Conservation (phyloP, 768 basidiomycete genomes). For the Russula vinacea region DNA sequence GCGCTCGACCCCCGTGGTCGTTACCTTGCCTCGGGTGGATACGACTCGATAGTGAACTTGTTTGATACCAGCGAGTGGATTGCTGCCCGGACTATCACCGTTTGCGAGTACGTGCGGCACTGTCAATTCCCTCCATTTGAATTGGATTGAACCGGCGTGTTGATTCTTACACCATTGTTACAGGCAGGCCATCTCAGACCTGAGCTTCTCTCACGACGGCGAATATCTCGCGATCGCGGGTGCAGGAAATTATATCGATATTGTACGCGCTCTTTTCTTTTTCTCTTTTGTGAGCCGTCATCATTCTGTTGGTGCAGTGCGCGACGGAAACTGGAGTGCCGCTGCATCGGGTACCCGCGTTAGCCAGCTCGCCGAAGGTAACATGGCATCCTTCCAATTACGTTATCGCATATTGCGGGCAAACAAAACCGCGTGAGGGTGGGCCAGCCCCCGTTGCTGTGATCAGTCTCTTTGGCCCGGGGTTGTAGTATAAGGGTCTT, state of each 20-base stretch:
- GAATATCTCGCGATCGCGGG: slow-evolving; percentile 79
- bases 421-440: slow-evolving; percentile 63
- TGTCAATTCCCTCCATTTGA: not conserved
- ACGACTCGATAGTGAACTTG: slow-evolving; percentile 79
- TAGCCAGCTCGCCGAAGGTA: slow-evolving; percentile 71
- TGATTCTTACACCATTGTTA: not conserved
- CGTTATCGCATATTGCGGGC: slow-evolving; percentile 79
- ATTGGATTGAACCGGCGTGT: not conserved
- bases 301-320: slow-evolving; percentile 46
- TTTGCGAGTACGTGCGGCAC: slow-evolving; percentile 65
- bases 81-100: slow-evolving; percentile 67
- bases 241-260: slow-evolving; percentile 70
- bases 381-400: slow-evolving; percentile 81
- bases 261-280: slow-evolving; percentile 41
- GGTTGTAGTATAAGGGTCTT: slow-evolving; percentile 33
- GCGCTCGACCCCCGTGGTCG: slow-evolving; percentile 79
- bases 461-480: slow-evolving; percentile 68
- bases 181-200: slow-evolving; percentile 66
- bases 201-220: slow-evolving; percentile 81
- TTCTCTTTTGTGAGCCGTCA: not conserved
- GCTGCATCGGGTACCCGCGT: slow-evolving; percentile 70
- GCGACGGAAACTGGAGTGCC: slow-evolving; percentile 74
- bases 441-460: slow-evolving; percentile 63
- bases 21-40: slow-evolving; percentile 76
- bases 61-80: slow-evolving; percentile 82